Conservation (phyloP, 169 alveolate species). For the Theileria parva region DNA sequence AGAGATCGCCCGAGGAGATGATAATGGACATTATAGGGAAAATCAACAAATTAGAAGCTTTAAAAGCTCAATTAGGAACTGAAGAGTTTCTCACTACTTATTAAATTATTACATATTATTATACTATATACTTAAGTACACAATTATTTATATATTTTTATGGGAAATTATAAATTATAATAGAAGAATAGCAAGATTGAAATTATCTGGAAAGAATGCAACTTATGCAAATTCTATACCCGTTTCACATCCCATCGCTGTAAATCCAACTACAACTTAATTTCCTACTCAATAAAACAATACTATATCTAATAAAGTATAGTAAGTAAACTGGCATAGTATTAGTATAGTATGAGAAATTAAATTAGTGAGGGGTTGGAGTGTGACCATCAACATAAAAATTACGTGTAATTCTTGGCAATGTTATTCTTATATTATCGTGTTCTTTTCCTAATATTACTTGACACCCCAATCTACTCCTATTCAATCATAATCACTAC, state of each 20-base stretch:
- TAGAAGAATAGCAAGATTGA: constrained; percentile 61
- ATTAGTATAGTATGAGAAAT: too few relatives aligned
- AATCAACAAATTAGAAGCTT: constrained; percentile 62
- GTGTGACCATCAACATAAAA: constrained; percentile 94
- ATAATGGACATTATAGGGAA: constrained; percentile 48
- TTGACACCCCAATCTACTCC: constrained; percentile 94
- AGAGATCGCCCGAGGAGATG: constrained; percentile 63
- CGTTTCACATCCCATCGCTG: constrained; percentile 64
- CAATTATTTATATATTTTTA: too few relatives aligned
- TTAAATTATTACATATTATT: too few relatives aligned
- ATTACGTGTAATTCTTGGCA: constrained; percentile 91
- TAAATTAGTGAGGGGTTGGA: constrained; percentile 88
- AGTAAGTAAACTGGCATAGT: neutral
- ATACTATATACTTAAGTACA: too few relatives aligned
- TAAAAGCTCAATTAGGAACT: constrained; percentile 63
- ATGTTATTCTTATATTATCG: constrained; percentile 81
- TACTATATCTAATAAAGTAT: too few relatives aligned
- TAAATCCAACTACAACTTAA: constrained; percentile 41
- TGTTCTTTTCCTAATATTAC: constrained; percentile 79
- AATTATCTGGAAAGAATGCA: constrained; percentile 24
- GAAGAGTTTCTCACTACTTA: constrained; percentile 50
- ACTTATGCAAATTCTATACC: constrained; percentile 49
- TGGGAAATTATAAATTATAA: neutral
- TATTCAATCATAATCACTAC: constrained; percentile 3
- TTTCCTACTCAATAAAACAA: neutral